Evolutionary conservation across 345 rosid genomes (phyloP).

Genomic region (Sisymbrium irio): DNA sequence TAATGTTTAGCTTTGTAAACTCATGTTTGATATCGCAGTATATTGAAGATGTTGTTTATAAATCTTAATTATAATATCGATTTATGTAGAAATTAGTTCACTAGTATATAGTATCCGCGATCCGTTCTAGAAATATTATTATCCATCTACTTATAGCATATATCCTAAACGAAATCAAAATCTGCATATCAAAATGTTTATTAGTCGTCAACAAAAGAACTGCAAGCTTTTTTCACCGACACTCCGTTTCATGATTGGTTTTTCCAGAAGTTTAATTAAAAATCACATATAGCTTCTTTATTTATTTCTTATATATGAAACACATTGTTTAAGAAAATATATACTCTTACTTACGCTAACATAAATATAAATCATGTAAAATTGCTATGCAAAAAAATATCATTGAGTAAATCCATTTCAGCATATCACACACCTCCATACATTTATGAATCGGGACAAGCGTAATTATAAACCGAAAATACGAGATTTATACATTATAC

Average conservation of each 20-base stretch:
- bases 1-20: slow-evolving; percentile 30
- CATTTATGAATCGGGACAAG: not conserved
- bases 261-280: not conserved
- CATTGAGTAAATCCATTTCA: not conserved
- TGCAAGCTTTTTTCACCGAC: not conserved
- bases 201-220: not conserved
- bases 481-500: not conserved
- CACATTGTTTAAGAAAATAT: not conserved
- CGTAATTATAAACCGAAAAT: not conserved
- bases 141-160: not conserved
- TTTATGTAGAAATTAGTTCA: slow-evolving; percentile 13
- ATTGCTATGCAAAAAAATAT: not conserved
- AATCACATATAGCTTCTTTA: not conserved
- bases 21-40: slow-evolving; percentile 21
- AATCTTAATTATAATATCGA: not conserved
- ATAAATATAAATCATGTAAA: no score
- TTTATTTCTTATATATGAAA: not conserved
- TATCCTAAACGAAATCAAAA: not conserved
- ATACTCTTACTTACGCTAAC: not conserved
- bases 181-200: not conserved
- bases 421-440: not conserved
- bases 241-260: not conserved
- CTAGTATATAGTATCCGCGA: not conserved
- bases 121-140: not conserved
- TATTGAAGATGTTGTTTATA: slow-evolving; percentile 23